These are phyloP conservation scores for Gyromitra esculenta DNA, from an alignment of 2,329 filamentous ascomycete species.

Conservation along the genomic window DNA sequence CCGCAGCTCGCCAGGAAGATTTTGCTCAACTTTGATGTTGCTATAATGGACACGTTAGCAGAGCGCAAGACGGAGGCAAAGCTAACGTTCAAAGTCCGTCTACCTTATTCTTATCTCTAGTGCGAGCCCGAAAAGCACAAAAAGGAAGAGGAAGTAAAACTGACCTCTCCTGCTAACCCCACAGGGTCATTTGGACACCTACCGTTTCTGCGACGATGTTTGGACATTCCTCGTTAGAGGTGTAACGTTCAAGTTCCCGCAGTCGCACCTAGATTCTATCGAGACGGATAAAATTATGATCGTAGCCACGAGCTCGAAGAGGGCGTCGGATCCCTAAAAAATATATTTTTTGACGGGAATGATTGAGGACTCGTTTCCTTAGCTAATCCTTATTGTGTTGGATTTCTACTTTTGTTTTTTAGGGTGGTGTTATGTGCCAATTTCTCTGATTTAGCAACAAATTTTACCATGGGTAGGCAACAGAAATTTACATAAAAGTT, in stretches of 20 bases:
- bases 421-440: background rate
- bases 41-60: slow-evolving; percentile 86
- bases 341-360: no score
- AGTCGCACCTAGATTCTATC: slow-evolving; percentile 59
- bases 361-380: background rate
- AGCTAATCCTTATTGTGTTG: background rate
- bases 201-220: slow-evolving; percentile 98
- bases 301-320: slow-evolving; percentile 25
- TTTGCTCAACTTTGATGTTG: slow-evolving; percentile 90
- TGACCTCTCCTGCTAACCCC: background rate
- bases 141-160: background rate
- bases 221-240: slow-evolving; percentile 99
- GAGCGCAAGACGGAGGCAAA: slow-evolving; percentile 85
- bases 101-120: slow-evolving; percentile 1
- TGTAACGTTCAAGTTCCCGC: slow-evolving; percentile 97
- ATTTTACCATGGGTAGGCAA: no score
- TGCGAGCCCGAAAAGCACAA: background rate
- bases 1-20: slow-evolving; percentile 99
- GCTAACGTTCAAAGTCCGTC: slow-evolving; percentile 86
- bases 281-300: slow-evolving; percentile 8
- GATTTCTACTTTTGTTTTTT: background rate
- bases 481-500: no score
- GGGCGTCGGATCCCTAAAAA: background rate
- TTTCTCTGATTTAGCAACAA: background rate
- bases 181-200: slow-evolving; percentile 94